Evolutionary conservation across 1,284 basidiomycete species (phyloP).

Genomic region (Trichosporon faecale): DNA sequence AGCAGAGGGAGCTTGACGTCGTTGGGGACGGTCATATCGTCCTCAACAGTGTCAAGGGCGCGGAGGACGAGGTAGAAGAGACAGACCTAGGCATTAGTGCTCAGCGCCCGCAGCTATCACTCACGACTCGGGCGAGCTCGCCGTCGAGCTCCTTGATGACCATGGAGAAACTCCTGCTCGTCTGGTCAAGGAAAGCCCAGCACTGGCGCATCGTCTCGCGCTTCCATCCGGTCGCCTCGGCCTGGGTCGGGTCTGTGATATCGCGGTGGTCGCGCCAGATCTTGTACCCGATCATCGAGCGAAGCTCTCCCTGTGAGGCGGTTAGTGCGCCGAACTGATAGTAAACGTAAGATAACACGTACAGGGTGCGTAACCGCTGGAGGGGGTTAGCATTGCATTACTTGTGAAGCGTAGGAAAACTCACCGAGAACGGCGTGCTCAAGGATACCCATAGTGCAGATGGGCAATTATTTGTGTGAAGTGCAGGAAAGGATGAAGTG

Average conservation of each 20-base stretch:
- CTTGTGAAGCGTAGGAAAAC: background rate
- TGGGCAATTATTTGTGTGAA: background rate
- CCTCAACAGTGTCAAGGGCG: slow-evolving; percentile 93
- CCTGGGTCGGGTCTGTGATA: slow-evolving; percentile 68
- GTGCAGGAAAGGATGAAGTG: background rate
- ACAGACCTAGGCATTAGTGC: slow-evolving; percentile 64
- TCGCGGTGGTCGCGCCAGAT: slow-evolving; percentile 76
- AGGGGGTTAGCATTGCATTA: background rate
- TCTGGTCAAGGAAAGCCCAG: slow-evolving; percentile 85
- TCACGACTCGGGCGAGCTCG: slow-evolving; percentile 83
- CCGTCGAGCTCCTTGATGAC: slow-evolving; percentile 98
- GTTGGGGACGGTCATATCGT: slow-evolving; percentile 95
- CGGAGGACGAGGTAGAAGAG: slow-evolving; percentile 94
- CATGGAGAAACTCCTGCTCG: slow-evolving; percentile 84
- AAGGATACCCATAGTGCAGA: slow-evolving; percentile 36
- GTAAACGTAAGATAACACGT: background rate
- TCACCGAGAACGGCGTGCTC: slow-evolving; percentile 38
- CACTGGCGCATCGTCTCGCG: slow-evolving; percentile 79
- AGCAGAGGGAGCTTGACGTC: slow-evolving; percentile 81
- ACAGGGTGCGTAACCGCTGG: slow-evolving; percentile 6
- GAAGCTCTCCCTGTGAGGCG: slow-evolving; percentile 66
- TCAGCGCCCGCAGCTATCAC: slow-evolving; percentile 49
- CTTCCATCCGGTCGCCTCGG: slow-evolving; percentile 75
- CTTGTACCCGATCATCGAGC: slow-evolving; percentile 71
- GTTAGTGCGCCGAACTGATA: background rate